phyloP scores from a whole-genome alignment of 2,329 filamentous ascomycete species.

The Diaporthe sp. region DNA sequence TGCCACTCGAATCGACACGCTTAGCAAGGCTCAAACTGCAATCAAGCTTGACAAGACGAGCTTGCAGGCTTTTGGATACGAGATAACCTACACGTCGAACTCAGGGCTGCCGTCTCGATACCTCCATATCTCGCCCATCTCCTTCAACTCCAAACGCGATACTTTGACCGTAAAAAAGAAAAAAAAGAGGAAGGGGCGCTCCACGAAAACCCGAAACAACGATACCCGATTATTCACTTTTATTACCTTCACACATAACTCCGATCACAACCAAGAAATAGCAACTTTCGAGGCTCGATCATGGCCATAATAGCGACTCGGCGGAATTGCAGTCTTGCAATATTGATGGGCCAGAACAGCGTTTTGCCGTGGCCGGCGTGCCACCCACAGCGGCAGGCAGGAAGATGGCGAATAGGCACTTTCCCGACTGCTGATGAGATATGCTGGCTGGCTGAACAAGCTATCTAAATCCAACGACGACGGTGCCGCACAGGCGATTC shows the following conservation, averaged over 20 bases:
- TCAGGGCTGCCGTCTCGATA: not conserved
- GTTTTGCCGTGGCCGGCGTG: not conserved
- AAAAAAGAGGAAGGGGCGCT: not conserved
- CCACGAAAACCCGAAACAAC: not conserved
- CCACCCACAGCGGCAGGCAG: not conserved
- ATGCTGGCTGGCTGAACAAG: not conserved
- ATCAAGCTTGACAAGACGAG: not conserved
- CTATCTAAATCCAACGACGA: not conserved
- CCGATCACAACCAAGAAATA: not conserved
- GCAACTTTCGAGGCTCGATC: not conserved
- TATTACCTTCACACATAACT: not conserved
- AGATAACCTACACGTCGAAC: not conserved
- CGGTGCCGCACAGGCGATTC: not conserved
- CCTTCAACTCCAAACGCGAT: not conserved
- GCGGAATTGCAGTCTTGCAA: not conserved
- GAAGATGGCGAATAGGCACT: not conserved
- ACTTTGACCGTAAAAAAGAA: not conserved
- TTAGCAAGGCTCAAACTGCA: not conserved
- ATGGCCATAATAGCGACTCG: not conserved
- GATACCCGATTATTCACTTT: not conserved
- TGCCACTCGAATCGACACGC: not conserved
- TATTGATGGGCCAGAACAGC: not conserved
- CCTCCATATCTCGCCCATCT: no score
- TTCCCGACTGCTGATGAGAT: not conserved
- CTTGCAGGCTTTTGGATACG: slow-evolving; percentile 14